These are phyloP conservation scores for Crassisporium funariophilum DNA, from an alignment of 768 basidiomycete genomes.

Conservation along the genomic window DNA sequence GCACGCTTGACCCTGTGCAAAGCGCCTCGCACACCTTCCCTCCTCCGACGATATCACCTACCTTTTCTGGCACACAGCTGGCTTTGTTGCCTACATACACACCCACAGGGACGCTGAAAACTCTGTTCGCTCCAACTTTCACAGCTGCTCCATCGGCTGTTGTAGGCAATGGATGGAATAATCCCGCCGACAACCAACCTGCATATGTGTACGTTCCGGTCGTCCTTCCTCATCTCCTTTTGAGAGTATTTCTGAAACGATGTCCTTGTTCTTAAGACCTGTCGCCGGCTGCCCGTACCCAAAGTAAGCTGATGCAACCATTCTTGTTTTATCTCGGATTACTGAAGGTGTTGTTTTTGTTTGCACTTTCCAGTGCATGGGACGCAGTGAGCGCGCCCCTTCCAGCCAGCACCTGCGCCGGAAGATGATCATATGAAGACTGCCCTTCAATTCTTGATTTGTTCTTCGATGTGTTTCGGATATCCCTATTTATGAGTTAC, in stretches of 20 bases:
- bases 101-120: conserved; percentile 63
- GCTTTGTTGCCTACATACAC: conserved; percentile 69
- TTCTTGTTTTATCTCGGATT: not conserved
- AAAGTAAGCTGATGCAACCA: conserved; percentile 37
- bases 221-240: not conserved
- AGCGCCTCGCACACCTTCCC: conserved; percentile 61
- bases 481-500: not conserved
- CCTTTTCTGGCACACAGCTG: conserved; percentile 53
- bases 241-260: conserved; percentile 6
- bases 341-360: conserved; percentile 5
- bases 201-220: conserved; percentile 51
- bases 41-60: conserved; percentile 57
- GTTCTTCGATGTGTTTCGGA: too few relatives aligned
- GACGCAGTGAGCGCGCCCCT: conserved; percentile 52
- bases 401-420: conserved; percentile 47
- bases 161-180: conserved; percentile 78
- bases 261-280: conserved; percentile 33
- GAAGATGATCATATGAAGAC: conserved; percentile 13
- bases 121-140: conserved; percentile 65
- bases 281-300: conserved; percentile 69
- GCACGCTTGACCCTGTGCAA: conserved; percentile 56
- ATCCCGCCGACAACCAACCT: conserved; percentile 59
- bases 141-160: conserved; percentile 51
- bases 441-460: not conserved
- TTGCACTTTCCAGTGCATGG: conserved; percentile 49